Base-by-base conservation (phyloP, 768 basidiomycete species). In the Tylopilus sp. region DNA sequence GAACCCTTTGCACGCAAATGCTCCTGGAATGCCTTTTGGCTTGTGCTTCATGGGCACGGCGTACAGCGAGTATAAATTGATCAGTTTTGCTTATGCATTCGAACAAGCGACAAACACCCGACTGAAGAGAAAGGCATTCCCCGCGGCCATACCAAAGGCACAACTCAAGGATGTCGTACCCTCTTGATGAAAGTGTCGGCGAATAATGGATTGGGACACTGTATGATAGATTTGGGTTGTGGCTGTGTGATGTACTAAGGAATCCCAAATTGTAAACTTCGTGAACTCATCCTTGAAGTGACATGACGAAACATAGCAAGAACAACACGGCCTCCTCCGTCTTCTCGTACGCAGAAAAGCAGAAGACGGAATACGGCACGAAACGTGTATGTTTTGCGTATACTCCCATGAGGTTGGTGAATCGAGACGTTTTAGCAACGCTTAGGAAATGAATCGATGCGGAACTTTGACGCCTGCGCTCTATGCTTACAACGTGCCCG, bases 271-370 rank as follows among this genome's bases (percentile, higher is more conserved):
- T 47, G 25, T 25, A 19, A 38, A 19, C 34, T n/a, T n/a, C n/a
- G n/a, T n/a, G n/a, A 6, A 22, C 11, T 28, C 11, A 44, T 45
- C 21, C 12, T 24, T n/a, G n/a, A 10, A 24, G 14, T 28, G 45
- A 43, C 60, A 91, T 91, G 89, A 90, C 89, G 49, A 92, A 91
- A 71, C 89, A 92, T 65, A 88, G 86, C 78, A 92, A 90, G 72
- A 92, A 92, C 67, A 91, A 91, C 62, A 92, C 90, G 5, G 90
- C 89, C 5, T 91, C 89, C 9, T 91, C 89, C 0, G 88, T 91
- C 49, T 92, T 92, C 71, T 91, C 89, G 28, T 92, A 93, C 62
- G 91, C 89, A 7, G 92, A 94, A 66, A 86, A 90, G 71, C 88
- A 89, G 66, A 90, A 84, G 67, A 65, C 68, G 31, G 76, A 89